phyloP scores from a whole-genome alignment of 345 rosid genomes.

The Ceriops tagal region DNA sequence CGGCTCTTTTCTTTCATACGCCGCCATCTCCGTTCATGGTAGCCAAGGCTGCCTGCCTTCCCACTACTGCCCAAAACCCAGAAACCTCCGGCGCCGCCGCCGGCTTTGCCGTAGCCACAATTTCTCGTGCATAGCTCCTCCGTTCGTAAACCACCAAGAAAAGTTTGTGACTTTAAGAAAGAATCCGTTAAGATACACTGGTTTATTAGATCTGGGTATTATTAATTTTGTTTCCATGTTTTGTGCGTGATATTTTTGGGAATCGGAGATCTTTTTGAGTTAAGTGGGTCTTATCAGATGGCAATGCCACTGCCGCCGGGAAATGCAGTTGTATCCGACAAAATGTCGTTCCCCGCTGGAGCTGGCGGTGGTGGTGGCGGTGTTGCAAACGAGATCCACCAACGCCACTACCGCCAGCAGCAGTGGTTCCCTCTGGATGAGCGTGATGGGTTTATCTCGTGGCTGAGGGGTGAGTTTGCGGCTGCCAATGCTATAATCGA shows the following conservation, averaged over 20 bases:
- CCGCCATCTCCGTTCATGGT: no score
- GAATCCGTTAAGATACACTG: not conserved
- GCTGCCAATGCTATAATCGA: conserved; percentile 93
- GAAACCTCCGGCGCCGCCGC: no score
- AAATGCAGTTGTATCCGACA: conserved; percentile 50
- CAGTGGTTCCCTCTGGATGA: conserved; percentile 62
- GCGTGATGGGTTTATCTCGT: conserved; percentile 73
- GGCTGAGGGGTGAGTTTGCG: conserved; percentile 89
- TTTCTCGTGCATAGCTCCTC: no score
- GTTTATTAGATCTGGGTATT: conserved; percentile 17
- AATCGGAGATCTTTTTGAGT: not conserved
- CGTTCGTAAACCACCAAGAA: no score
- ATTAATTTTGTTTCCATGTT: conserved; percentile 9
- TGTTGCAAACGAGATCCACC: conserved; percentile 35
- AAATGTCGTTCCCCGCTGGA: conserved; percentile 52
- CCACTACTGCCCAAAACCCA: no score
- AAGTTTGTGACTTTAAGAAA: not conserved
- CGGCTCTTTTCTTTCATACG: no score
- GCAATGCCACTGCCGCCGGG: conserved; percentile 85
- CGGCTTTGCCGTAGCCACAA: no score
- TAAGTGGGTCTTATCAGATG: not conserved
- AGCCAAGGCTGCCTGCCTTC: no score
- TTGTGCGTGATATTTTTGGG: conserved; percentile 3
- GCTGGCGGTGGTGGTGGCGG: conserved; percentile 10
- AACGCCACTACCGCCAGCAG: conserved; percentile 30